Evolutionary conservation across 1,284 basidiomycete species (phyloP).

Genomic region (Salmacisia buchloeana): DNA sequence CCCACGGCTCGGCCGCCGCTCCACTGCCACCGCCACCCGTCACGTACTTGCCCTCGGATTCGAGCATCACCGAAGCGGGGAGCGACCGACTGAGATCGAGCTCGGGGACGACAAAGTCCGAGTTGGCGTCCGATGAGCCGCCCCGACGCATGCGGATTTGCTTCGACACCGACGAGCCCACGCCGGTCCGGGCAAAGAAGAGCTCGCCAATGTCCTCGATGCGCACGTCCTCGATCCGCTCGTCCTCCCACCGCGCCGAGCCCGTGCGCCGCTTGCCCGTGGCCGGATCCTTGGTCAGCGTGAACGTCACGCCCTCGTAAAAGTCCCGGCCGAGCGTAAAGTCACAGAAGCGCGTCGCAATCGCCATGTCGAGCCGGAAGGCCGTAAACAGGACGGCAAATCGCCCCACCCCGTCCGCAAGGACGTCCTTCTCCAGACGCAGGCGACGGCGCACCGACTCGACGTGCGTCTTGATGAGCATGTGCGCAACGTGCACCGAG

Average conservation of each 20-base stretch:
- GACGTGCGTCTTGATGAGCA: slow-evolving; percentile 20
- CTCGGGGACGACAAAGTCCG: slow-evolving; percentile 23
- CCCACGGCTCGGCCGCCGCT: too few species aligned
- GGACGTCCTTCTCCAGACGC: slow-evolving; percentile 11
- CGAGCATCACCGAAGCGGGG: slow-evolving; percentile 11
- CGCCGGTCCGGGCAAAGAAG: slow-evolving; percentile 35
- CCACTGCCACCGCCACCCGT: too few species aligned
- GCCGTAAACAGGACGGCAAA: slow-evolving; percentile 28
- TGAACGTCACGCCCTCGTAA: slow-evolving; percentile 41
- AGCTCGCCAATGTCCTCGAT: slow-evolving; percentile 25
- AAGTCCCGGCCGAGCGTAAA: slow-evolving; percentile 50
- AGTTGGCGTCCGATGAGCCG: too few species aligned
- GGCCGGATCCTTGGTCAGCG: slow-evolving; percentile 37
- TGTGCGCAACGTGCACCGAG: slow-evolving; percentile 40
- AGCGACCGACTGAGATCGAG: slow-evolving; percentile 21
- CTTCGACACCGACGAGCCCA: too few species aligned
- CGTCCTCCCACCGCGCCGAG: slow-evolving; percentile 32
- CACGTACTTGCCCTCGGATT: background rate
- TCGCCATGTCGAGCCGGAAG: slow-evolving; percentile 44
- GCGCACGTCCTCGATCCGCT: slow-evolving; percentile 33
- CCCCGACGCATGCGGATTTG: too few species aligned
- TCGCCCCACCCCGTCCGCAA: background rate
- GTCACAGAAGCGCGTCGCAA: slow-evolving; percentile 48
- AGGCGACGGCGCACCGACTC: slow-evolving; percentile 12
- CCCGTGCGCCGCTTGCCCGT: slow-evolving; percentile 43